A percentile compares a stretch with the other conserved stretches of the same genome.
These are phyloP conservation scores for Galium porrigens DNA, from an alignment of 305 asterid species.

Conservation along the genomic window DNA sequence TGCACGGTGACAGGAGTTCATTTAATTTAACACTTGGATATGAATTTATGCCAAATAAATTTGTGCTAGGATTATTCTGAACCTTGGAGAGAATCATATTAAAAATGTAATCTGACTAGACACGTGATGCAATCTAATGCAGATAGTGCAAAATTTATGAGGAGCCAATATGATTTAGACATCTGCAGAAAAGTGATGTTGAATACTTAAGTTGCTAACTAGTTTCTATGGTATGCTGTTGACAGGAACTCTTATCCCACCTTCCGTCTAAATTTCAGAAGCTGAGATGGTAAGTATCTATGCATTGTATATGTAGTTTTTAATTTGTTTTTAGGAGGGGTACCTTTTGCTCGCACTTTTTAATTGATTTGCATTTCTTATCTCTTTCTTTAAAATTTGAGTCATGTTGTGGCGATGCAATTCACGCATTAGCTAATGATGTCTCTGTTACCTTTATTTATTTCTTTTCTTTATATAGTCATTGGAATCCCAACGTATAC, in stretches of 20 bases:
- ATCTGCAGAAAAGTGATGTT: not conserved
- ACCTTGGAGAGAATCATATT: not conserved
- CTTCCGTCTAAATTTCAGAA: slow-evolving; percentile 66
- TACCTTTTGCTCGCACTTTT: not conserved
- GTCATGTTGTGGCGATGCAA: too few species aligned
- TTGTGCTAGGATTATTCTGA: not conserved
- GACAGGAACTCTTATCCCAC: slow-evolving; percentile 70
- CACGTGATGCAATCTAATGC: not conserved
- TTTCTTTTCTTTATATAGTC: not conserved
- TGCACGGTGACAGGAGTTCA: not conserved
- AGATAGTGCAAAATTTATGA: not conserved
- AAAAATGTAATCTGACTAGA: not conserved
- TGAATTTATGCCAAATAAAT: not conserved
- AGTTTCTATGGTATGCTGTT: slow-evolving; percentile 15
- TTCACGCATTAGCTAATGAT: not conserved
- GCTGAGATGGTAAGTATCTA: slow-evolving; percentile 54
- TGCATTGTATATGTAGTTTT: slow-evolving; percentile 4
- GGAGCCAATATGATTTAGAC: not conserved
- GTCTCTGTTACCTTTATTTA: not conserved
- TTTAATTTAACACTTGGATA: not conserved
- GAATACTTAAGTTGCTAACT: not conserved
- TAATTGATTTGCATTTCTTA: not conserved
- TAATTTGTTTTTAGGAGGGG: slow-evolving; percentile 5
- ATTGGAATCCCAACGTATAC: not conserved
- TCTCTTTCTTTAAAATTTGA: not conserved